Conservation (phyloP, 2,329 filamentous ascomycete genomes). For the Botrytis cinerea region DNA sequence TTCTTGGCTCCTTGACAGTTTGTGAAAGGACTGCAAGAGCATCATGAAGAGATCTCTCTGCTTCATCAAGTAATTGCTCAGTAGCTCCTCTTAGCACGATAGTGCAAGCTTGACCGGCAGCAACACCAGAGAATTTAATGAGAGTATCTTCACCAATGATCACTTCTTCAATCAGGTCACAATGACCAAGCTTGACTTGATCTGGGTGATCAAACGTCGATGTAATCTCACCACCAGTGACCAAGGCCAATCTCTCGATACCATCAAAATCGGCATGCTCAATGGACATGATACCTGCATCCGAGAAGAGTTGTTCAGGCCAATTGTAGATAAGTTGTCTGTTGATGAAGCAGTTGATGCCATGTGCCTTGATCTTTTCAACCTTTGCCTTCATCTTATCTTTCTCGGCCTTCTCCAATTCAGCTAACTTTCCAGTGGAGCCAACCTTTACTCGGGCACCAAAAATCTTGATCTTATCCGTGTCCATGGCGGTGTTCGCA, state of each 20-base stretch:
- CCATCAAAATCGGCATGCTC: conserved; percentile 99
- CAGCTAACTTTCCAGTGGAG: conserved; percentile 94
- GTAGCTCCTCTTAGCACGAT: conserved; percentile 95
- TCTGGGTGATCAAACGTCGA: conserved; percentile 98
- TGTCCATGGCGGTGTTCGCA: conserved; percentile 98
- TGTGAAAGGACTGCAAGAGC: conserved; percentile 94
- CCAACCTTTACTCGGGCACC: conserved; percentile 95
- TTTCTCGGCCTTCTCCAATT: conserved; percentile 95
- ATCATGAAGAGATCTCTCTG: conserved; percentile 93
- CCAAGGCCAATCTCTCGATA: conserved; percentile 89
- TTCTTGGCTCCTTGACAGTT: conserved; percentile 90
- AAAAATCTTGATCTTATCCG: conserved; percentile 99
- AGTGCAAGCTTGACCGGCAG: conserved; percentile 91
- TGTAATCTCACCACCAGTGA: conserved; percentile 95
- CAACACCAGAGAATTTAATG: conserved; percentile 96
- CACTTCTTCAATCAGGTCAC: conserved; percentile 94
- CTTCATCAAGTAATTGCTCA: conserved; percentile 94
- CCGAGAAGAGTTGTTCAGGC: conserved; percentile 98
- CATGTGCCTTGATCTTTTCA: conserved; percentile 96
- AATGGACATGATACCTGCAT: conserved; percentile 96
- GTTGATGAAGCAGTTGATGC: conserved; percentile 99
- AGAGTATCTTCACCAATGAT: conserved; percentile 98
- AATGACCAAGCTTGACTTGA: conserved; percentile 92
- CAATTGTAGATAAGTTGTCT: conserved; percentile 99
- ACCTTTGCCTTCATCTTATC: conserved; percentile 99